phyloP scores from a whole-genome alignment of 176 grass and related monocot species.

The Olyra latifolia region DNA sequence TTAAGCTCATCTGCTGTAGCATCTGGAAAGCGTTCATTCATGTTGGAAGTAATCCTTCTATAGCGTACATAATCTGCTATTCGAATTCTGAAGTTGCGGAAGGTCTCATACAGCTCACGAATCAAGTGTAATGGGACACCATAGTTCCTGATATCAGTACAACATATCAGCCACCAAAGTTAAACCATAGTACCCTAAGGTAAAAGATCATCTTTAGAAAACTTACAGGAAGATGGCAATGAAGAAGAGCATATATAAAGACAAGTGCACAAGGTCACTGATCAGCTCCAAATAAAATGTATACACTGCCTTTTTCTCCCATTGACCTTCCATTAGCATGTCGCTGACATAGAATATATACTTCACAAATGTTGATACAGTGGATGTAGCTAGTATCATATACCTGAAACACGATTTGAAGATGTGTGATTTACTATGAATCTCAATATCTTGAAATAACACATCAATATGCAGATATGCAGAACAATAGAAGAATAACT shows the following conservation, averaged over 20 bases:
- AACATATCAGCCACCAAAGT: not conserved
- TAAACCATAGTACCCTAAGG: slow-evolving; percentile 1
- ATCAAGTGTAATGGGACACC: slow-evolving; percentile 96
- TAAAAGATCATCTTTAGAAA: slow-evolving; percentile 16
- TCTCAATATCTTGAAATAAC: slow-evolving; percentile 14
- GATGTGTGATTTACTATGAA: slow-evolving; percentile 23
- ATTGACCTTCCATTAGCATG: slow-evolving; percentile 96
- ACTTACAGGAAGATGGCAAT: slow-evolving; percentile 93
- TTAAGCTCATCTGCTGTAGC: slow-evolving; percentile 80
- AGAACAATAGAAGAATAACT: slow-evolving; percentile 18
- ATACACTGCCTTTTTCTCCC: slow-evolving; percentile 97
- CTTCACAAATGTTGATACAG: slow-evolving; percentile 81
- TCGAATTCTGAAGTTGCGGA: slow-evolving; percentile 85
- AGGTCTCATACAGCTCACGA: slow-evolving; percentile 93
- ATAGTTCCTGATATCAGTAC: slow-evolving; percentile 77
- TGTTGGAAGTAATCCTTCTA: slow-evolving; percentile 95
- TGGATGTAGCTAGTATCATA: slow-evolving; percentile 89
- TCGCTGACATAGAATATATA: slow-evolving; percentile 96
- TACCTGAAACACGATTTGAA: slow-evolving; percentile 64
- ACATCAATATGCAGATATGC: not conserved
- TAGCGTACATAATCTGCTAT: slow-evolving; percentile 88
- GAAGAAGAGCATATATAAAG: slow-evolving; percentile 98
- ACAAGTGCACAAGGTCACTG: slow-evolving; percentile 92
- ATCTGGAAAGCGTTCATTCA: slow-evolving; percentile 95
- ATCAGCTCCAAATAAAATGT: slow-evolving; percentile 97